Base-by-base conservation (phyloP, 495 filamentous ascomycete species). In the Platismatia glauca region DNA sequence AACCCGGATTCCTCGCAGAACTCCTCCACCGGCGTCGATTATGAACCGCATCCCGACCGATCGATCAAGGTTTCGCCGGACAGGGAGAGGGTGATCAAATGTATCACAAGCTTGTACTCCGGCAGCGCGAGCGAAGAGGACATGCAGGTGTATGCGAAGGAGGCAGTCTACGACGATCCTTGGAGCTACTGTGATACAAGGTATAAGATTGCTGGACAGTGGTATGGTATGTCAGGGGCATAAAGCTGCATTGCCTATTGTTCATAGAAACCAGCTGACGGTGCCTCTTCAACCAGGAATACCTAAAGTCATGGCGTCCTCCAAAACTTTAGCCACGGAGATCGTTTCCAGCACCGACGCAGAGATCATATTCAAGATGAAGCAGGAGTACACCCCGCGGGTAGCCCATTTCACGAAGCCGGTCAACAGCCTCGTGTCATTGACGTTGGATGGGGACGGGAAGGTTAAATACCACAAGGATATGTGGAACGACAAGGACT, bases 401-500 rank as follows among this genome's bases (percentile, higher is more conserved):
- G 57, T 71, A 8, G 24, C 73, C 44, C 70, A 70, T n/a, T 55
- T 69, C 3, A 57, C 68, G n/a, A 76, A 77, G 64, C 46, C 65
- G 11, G 74, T 78, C 7, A 73, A 80, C 48, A 72, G 67, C 16
- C 65, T 80, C 5, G 70, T 80, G 3, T 74, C 68, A 16, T 63
- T 79, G 63, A 70, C 69, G 29, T 59, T 81, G 58, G 73, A 80
- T 59, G 70, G 71, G 34, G 57, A 75, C 39, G 76, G 71, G 16
- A 78, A 76, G 65, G 78, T 79, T 8, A 71, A 70, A 58, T 80
- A 79, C 67, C 76, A 81, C 63, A 79, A 81, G 66, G 77, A 79
- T 65, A 76, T 77, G 77, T 81, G 75, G 78, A 79, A 79, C 59
- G 71, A 78, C 60, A 80, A 79, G 67, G 77, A 78, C 60, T 80